A percentile compares a stretch with the other conserved stretches of the same genome.
Conservation (phyloP, 2,329 filamentous ascomycete genomes). For the Dactylellina haptotyla region DNA sequence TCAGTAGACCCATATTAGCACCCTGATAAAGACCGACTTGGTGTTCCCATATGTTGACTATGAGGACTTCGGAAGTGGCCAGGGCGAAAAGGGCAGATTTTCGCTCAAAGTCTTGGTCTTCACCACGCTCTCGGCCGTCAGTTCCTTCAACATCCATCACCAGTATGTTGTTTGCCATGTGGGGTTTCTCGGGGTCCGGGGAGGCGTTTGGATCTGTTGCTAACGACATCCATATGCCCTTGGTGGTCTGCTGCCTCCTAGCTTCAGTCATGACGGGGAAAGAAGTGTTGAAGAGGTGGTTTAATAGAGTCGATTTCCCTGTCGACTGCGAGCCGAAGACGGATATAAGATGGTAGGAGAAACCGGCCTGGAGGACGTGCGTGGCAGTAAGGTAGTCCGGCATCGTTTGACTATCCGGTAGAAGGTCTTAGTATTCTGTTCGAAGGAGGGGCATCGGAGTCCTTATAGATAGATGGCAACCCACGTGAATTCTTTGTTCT, state of each 20-base stretch:
- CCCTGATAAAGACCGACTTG: conserved; percentile 98
- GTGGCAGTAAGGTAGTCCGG: conserved; percentile 83
- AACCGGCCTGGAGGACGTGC: conserved; percentile 84
- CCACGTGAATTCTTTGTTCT: conserved; percentile 96
- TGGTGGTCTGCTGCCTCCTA: conserved; percentile 94
- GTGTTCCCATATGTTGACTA: conserved; percentile 99
- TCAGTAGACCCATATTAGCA: conserved; percentile 97
- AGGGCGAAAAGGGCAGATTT: conserved; percentile 97
- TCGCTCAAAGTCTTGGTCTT: conserved; percentile 98
- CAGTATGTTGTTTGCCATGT: conserved; percentile 96
- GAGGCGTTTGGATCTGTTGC: conserved; percentile 74
- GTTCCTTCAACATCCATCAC: conserved; percentile 99
- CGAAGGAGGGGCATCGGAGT: background rate
- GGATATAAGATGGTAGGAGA: conserved; percentile 99
- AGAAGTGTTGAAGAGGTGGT: conserved; percentile 91
- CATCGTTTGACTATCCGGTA: conserved; percentile 73
- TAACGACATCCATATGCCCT: conserved; percentile 99
- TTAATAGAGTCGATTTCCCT: conserved; percentile 95
- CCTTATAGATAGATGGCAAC: conserved; percentile 59
- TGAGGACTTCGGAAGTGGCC: conserved; percentile 95
- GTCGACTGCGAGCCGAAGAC: conserved; percentile 99
- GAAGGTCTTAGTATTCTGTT: background rate
- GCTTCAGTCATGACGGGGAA: conserved; percentile 98
- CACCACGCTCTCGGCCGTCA: conserved; percentile 92
- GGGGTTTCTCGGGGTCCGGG: conserved; percentile 64